phyloP scores from a whole-genome alignment of 2,329 filamentous ascomycete species.

The Aspergillus neotritici region DNA sequence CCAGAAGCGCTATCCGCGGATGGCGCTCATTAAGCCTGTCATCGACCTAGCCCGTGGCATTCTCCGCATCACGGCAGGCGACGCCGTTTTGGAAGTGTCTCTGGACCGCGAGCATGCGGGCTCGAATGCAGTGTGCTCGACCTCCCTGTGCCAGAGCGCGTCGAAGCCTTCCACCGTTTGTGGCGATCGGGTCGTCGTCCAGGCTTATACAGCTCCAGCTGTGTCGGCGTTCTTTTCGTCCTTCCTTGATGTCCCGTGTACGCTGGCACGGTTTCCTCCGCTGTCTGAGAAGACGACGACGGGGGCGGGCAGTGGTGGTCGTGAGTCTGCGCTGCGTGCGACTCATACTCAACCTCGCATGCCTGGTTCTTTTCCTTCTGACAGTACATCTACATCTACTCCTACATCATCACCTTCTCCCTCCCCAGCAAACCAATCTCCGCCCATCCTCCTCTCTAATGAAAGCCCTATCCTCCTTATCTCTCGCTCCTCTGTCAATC shows the following conservation, averaged over 20 bases:
- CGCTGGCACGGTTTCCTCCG: constrained; percentile 75
- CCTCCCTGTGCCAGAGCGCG: constrained; percentile 49
- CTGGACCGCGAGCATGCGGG: constrained; percentile 28
- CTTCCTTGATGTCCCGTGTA: constrained; percentile 71
- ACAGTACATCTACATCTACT: constrained; percentile 41
- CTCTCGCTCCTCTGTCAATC: constrained; percentile 70
- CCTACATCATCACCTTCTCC: too few relatives aligned
- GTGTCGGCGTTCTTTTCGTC: constrained; percentile 73
- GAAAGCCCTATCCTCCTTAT: constrained; percentile 89
- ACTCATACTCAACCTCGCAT: constrained; percentile 25
- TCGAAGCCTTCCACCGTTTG: constrained; percentile 64
- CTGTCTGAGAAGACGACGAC: constrained; percentile 16
- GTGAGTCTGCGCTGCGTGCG: too few relatives aligned
- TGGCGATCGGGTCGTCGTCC: constrained; percentile 68
- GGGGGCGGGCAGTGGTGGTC: too few relatives aligned
- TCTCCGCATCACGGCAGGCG: constrained; percentile 52
- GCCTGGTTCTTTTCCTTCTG: constrained; percentile 51
- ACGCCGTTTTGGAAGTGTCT: constrained; percentile 35
- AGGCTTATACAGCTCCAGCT: constrained; percentile 60
- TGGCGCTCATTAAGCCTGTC: constrained; percentile 73
- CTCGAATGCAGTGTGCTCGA: constrained; percentile 52
- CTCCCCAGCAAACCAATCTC: constrained; percentile 41
- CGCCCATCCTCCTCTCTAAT: constrained; percentile 75
- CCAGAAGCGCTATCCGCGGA: constrained; percentile 81
- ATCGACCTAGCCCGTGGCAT: constrained; percentile 65